Conservation (phyloP, 2,329 filamentous ascomycete genomes). For the Talaromyces albobiverticillius region DNA sequence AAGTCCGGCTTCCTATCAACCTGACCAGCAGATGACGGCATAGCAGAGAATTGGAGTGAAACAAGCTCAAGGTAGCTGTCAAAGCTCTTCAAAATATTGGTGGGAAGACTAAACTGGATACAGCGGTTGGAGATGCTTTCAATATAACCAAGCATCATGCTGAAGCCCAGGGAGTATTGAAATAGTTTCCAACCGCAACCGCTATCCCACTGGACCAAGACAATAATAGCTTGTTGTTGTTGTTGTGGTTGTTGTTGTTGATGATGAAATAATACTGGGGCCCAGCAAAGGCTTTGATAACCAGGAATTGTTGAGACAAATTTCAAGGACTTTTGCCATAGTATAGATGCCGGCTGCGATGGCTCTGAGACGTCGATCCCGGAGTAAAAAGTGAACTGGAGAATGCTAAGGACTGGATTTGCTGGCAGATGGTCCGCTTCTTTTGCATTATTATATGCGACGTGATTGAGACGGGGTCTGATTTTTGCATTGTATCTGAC, state of each 20-base stretch:
- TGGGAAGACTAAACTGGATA: background rate
- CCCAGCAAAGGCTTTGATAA: background rate
- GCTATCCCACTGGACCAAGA: conserved; percentile 4
- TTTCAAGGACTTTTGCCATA: background rate
- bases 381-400: conserved; percentile 3
- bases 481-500: no score
- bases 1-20: background rate
- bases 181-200: background rate
- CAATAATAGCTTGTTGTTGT: background rate
- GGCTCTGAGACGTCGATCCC: background rate
- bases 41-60: conserved; percentile 1
- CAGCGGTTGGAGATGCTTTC: conserved; percentile 1
- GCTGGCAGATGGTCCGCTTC: background rate
- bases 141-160: conserved; percentile 4
- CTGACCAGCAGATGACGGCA: background rate
- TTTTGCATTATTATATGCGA: background rate
- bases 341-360: background rate
- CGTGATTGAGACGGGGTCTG: conserved; percentile 13
- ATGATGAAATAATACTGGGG: background rate
- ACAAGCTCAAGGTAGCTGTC: background rate
- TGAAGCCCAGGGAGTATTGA: background rate
- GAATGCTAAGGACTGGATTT: background rate
- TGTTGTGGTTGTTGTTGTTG: no score
- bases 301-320: conserved; percentile 2
- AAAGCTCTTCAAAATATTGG: background rate